A percentile compares a stretch with the other conserved stretches of the same genome.
phyloP scores from a whole-genome alignment of 1,284 basidiomycete genomes.

The Ustilago esculenta region DNA sequence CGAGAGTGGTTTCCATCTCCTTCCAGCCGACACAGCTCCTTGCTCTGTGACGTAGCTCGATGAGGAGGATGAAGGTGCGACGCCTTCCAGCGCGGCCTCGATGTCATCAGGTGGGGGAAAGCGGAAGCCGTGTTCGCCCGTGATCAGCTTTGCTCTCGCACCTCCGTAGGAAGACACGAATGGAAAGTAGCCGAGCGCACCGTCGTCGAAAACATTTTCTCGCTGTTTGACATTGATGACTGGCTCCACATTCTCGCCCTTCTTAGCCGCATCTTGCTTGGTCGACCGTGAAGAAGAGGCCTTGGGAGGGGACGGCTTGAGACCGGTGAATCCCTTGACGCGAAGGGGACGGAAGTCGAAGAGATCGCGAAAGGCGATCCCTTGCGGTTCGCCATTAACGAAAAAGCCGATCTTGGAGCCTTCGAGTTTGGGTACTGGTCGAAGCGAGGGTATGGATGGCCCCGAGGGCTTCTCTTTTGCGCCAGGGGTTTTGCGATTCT shows the following conservation, averaged over 20 bases:
- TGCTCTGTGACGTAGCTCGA: not conserved
- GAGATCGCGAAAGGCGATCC: conserved; percentile 84
- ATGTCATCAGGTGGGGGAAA: conserved; percentile 73
- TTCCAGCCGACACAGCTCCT: not conserved
- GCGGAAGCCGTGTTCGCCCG: conserved; percentile 78
- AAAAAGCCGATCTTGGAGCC: conserved; percentile 87
- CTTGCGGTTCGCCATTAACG: conserved; percentile 87
- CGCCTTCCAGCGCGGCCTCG: conserved; percentile 41
- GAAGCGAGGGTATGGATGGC: conserved; percentile 68
- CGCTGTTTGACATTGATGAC: conserved; percentile 59
- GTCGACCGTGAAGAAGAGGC: conserved; percentile 3
- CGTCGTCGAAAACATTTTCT: conserved; percentile 89
- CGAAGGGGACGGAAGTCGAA: conserved; percentile 87
- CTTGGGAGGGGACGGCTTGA: conserved; percentile 15
- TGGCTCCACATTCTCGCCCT: conserved; percentile 17
- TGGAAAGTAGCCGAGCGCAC: conserved; percentile 92
- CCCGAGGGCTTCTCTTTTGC: conserved; percentile 39
- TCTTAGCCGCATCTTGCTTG: conserved; percentile 12
- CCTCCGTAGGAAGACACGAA: conserved; percentile 92
- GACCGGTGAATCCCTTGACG: conserved; percentile 26
- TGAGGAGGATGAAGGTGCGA: not conserved
- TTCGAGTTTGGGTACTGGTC: conserved; percentile 77
- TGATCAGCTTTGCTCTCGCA: conserved; percentile 83
- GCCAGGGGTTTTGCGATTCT: conserved; percentile 40
- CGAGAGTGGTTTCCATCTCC: conserved; percentile 38